Conservation (phyloP, 495 filamentous ascomycete genomes). For the Hypoxylon intermedium region DNA sequence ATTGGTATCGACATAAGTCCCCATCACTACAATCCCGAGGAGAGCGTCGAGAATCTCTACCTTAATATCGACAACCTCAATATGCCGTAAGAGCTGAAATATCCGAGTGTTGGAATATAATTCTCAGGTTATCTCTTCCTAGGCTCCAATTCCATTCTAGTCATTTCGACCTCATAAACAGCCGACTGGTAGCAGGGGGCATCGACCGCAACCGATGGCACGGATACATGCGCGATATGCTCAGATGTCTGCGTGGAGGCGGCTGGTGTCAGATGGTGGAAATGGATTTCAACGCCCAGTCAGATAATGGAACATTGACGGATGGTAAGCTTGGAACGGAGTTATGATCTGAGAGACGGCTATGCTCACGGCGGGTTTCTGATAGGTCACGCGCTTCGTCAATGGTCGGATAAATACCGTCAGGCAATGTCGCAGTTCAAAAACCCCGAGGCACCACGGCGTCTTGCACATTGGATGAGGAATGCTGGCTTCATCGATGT, state of each 20-base stretch:
- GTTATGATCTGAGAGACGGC: neutral
- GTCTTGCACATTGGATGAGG: slow-evolving; percentile 66
- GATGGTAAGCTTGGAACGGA: slow-evolving; percentile 50
- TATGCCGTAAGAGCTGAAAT: slow-evolving; percentile 55
- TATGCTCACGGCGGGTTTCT: slow-evolving; percentile 10
- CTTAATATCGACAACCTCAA: slow-evolving; percentile 85
- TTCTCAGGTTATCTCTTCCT: slow-evolving; percentile 14
- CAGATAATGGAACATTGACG: slow-evolving; percentile 83
- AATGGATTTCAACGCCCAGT: slow-evolving; percentile 86
- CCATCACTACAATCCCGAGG: slow-evolving; percentile 65
- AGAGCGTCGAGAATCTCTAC: slow-evolving; percentile 72
- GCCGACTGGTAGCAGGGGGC: slow-evolving; percentile 77
- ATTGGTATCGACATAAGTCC: slow-evolving; percentile 82
- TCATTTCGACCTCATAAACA: slow-evolving; percentile 91
- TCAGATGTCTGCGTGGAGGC: slow-evolving; percentile 59
- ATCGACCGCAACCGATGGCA: slow-evolving; percentile 80
- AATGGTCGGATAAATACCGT: slow-evolving; percentile 76
- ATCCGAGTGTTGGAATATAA: slow-evolving; percentile 33
- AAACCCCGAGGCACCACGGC: slow-evolving; percentile 72
- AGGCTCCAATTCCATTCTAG: slow-evolving; percentile 77
- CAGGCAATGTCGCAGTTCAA: slow-evolving; percentile 71
- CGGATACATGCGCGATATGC: slow-evolving; percentile 79
- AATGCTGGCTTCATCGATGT: slow-evolving; percentile 77
- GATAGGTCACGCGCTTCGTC: slow-evolving; percentile 69
- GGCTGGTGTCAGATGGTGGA: slow-evolving; percentile 95